Percentiles rank a stretch among this genome's conserved stretches.
phyloP scores from a whole-genome alignment of 2,329 filamentous ascomycete species.

The Aspergillus sp. region DNA sequence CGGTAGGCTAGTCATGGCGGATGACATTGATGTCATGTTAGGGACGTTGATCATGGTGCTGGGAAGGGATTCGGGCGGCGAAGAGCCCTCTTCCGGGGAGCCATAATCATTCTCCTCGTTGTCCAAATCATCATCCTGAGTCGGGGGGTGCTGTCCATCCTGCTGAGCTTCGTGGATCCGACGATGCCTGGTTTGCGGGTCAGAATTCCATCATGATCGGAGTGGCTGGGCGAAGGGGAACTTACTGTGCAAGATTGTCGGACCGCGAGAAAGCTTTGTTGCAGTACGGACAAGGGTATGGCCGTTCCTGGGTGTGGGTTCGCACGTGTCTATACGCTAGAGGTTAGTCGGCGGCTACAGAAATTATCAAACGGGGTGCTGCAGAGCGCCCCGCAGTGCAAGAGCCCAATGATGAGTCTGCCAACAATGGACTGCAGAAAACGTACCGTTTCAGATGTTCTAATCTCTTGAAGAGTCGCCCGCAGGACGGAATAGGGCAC shows the following conservation, averaged over 20 bases:
- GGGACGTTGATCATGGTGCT: constrained; percentile 32
- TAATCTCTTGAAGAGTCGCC: constrained; percentile 95
- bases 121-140: constrained; percentile 77
- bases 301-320: constrained; percentile 98
- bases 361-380: constrained; percentile 40
- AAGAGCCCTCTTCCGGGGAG: constrained; percentile 74
- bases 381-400: constrained; percentile 20
- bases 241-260: constrained; percentile 97
- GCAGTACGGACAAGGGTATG: constrained; percentile 95
- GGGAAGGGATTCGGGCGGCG: constrained; percentile 44
- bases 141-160: constrained; percentile 48
- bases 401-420: constrained; percentile 20
- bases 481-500: constrained; percentile 97
- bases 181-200: constrained; percentile 55
- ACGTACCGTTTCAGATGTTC: constrained; percentile 98
- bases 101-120: constrained; percentile 84
- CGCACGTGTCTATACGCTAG: constrained; percentile 79
- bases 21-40: constrained; percentile 35
- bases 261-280: constrained; percentile 98
- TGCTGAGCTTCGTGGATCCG: constrained; percentile 76
- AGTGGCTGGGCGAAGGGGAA: constrained; percentile 11
- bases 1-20: constrained; percentile 23
- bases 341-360: constrained; percentile 51
- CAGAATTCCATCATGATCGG: constrained; percentile 24
- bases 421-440: constrained; percentile 25